Conservation (phyloP, 192 early-diverging fungal species). For the Physocladia obscura region DNA sequence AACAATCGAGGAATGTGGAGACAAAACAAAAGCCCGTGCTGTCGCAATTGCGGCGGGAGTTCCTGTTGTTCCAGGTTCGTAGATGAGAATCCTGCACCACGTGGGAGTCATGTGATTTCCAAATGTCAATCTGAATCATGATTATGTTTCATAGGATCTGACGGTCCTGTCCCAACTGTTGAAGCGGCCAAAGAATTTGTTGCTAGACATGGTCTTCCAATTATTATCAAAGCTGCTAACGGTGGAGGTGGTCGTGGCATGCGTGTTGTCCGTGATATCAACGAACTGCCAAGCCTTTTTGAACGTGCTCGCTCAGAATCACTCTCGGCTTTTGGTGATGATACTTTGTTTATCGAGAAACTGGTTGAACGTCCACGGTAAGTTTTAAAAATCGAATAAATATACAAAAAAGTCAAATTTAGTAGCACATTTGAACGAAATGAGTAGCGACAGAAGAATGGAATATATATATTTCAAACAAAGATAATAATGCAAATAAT, state of each 20-base stretch:
- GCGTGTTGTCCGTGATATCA: constrained; percentile 82
- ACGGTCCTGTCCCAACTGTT: constrained; percentile 72
- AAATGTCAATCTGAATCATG: too few relatives aligned
- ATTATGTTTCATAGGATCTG: constrained; percentile 40
- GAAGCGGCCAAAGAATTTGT: constrained; percentile 72
- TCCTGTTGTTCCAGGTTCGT: constrained; percentile 86
- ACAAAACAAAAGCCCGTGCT: constrained; percentile 89
- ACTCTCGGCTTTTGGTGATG: constrained; percentile 90
- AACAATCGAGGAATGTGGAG: constrained; percentile 85
- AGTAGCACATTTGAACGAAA: too few relatives aligned
- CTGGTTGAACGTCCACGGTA: constrained; percentile 81
- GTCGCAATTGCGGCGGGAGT: constrained; percentile 73
- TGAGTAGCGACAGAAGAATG: too few relatives aligned
- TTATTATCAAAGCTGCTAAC: constrained; percentile 97
- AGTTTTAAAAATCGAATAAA: too few relatives aligned
- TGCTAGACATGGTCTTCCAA: constrained; percentile 79
- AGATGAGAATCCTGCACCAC: too few relatives aligned
- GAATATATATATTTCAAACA: too few relatives aligned
- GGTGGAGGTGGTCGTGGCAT: constrained; percentile 95
- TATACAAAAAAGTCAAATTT: too few relatives aligned
- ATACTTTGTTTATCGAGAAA: constrained; percentile 91
- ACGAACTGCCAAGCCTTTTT: constrained; percentile 75
- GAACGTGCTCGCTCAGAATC: constrained; percentile 86
- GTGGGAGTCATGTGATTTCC: too few relatives aligned
- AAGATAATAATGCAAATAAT: too few relatives aligned